Evolutionary conservation across 192 early-diverging fungal genomes (phyloP), one percentile per base, ranked within the genome.

Genomic region (Coemansia sp.): DNA sequence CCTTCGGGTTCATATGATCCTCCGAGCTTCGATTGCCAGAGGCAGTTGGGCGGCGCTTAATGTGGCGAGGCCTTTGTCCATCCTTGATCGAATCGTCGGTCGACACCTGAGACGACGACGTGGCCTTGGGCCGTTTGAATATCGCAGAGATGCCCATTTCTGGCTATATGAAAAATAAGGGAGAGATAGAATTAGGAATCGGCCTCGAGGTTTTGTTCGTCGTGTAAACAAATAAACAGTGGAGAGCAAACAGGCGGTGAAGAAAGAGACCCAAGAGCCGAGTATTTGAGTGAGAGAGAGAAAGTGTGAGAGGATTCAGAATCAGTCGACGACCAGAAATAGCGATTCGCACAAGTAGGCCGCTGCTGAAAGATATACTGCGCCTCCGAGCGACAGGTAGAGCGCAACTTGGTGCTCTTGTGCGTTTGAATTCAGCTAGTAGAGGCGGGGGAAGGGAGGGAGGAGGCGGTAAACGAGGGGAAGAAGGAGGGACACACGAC

Each of bases 91-190:
- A 8, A 39, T 50, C 16, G 40, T 40, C 50, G 26, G 16, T 21
- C 23, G 63, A n/a, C 59, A 32, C 26, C 30, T 63, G 44, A 50
- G 59, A 21, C 13, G 47, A 43, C 32, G 64, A 23, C 30, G 50
- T 39, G 23, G 72, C 30, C 80, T 75, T 82, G 62, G 63, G 47
- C 57, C 75, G 72, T 70, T 72, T 82, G 67, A 82, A 82, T 42
- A 82, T 82, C n/a, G 75, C 72, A 16, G 80, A 72, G 32, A 82
- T 82, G 8, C 80, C 80, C 80, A 82, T 82, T 55, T 44, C 23
- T 55, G 40, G 50, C 49, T 39, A 14, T 66, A 40, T 14, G 52
- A 57, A 23, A 23, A 23, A 49, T 32, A 14, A 46, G 42, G 42
- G 62, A 17, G 14, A 46, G 43, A 46, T 10, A 43, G 43, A 46